Conservation (phyloP, 495 filamentous ascomycete species). For the Pseudevernia furfuracea region DNA sequence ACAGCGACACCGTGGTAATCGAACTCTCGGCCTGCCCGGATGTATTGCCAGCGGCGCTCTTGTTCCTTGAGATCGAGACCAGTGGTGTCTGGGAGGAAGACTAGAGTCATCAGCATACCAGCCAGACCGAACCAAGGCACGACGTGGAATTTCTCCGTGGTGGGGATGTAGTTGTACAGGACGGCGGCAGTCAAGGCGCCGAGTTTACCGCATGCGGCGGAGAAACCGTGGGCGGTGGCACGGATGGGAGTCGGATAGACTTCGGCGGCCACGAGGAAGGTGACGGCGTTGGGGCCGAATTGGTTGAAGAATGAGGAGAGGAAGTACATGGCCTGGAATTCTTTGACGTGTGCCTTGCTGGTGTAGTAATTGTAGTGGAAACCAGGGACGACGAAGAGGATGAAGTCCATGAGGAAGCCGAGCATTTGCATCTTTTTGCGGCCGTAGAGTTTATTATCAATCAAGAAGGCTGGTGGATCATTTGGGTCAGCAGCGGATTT, state of each 20-base stretch:
- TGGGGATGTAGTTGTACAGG: constrained; percentile 78
- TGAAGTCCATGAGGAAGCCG: constrained; percentile 78
- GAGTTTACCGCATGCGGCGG: constrained; percentile 72
- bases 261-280: constrained; percentile 86
- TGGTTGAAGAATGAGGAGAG: constrained; percentile 92
- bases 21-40: constrained; percentile 60
- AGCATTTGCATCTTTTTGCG: constrained; percentile 88
- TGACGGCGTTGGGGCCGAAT: constrained; percentile 86
- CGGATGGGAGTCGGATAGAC: constrained; percentile 85
- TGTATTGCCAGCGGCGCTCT: constrained; percentile 76
- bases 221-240: constrained; percentile 84
- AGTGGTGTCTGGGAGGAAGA: constrained; percentile 88
- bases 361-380: constrained; percentile 80
- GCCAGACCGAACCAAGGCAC: constrained; percentile 86
- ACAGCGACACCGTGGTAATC: constrained; percentile 88
- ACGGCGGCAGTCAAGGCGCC: constrained; percentile 79
- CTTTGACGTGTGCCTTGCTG: constrained; percentile 52
- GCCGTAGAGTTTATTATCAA: constrained; percentile 88
- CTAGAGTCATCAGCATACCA: constrained; percentile 64
- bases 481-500: background rate
- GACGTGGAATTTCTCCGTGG: constrained; percentile 70
- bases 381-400: constrained; percentile 77
- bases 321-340: constrained; percentile 91
- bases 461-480: constrained; percentile 47
- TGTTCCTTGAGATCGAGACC: constrained; percentile 91